phyloP scores from a whole-genome alignment of 208 protist genomes.

The Leishmania tarentolae region DNA sequence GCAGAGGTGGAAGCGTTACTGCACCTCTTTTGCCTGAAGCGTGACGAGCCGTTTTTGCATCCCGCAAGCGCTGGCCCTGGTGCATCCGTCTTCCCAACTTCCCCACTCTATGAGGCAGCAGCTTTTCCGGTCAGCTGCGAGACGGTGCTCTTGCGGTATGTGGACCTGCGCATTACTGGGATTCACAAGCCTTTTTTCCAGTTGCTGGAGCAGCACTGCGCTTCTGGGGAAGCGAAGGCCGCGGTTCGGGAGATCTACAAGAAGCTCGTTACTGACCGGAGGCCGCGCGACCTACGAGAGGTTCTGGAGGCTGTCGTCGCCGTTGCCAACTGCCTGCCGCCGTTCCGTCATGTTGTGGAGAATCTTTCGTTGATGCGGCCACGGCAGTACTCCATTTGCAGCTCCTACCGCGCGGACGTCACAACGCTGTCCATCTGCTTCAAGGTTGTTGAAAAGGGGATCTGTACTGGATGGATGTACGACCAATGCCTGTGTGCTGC shows the following conservation, averaged over 20 bases:
- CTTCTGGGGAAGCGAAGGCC: conserved; percentile 11
- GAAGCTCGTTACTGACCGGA: conserved; percentile 4
- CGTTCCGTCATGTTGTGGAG: conserved; percentile 69
- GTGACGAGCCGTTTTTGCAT: conserved; percentile 43
- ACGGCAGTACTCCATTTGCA: conserved; percentile 93
- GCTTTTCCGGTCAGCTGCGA: conserved; percentile 54
- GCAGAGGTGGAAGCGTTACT: conserved; percentile 45
- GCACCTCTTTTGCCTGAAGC: conserved; percentile 26
- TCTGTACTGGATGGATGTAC: conserved; percentile 65
- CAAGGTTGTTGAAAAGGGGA: conserved; percentile 71
- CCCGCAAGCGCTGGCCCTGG: conserved; percentile 27
- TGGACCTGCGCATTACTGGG: conserved; percentile 43
- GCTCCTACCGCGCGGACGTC: conserved; percentile 45
- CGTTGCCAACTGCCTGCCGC: conserved; percentile 15
- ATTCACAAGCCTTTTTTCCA: conserved; percentile 29
- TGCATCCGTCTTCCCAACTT: conserved; percentile 34
- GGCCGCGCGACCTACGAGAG: conserved; percentile 24
- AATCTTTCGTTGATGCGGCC: conserved; percentile 67
- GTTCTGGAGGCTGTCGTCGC: conserved; percentile 33
- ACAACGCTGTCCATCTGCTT: conserved; percentile 76
- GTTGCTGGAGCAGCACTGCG: conserved; percentile 25
- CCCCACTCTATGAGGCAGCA: conserved; percentile 48
- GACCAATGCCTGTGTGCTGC: conserved; percentile 47
- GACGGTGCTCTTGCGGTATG: conserved; percentile 44
- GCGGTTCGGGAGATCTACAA: conserved; percentile 16